Conservation (phyloP, 1,284 basidiomycete genomes). For the Ganoderma sinense region DNA sequence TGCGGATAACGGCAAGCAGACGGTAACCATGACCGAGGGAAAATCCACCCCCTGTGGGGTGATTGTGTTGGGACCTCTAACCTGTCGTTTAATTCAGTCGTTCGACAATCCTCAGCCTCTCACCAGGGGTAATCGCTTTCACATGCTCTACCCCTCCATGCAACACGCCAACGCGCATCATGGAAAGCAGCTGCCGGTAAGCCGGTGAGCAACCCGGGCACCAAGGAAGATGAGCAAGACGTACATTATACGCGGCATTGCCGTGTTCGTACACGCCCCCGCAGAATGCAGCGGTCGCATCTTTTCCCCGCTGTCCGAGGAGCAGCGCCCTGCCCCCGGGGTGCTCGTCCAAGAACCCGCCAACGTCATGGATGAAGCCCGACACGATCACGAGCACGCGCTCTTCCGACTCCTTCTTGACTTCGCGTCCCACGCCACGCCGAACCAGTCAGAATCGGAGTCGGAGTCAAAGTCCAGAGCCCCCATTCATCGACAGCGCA, state of each 20-base stretch:
- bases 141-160: slow-evolving; percentile 71
- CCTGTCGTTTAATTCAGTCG: slow-evolving; percentile 1
- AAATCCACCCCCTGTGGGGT: neutral
- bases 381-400: slow-evolving; percentile 77
- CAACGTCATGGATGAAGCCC: slow-evolving; percentile 89
- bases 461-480: neutral
- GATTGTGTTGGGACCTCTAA: neutral
- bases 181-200: slow-evolving; percentile 68
- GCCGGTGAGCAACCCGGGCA: slow-evolving; percentile 5
- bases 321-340: slow-evolving; percentile 81
- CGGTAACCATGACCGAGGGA: neutral
- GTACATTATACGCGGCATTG: slow-evolving; percentile 83
- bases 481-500: neutral
- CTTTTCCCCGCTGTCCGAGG: slow-evolving; percentile 73
- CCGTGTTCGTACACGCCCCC: slow-evolving; percentile 87
- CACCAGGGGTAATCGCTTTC: slow-evolving; percentile 23
- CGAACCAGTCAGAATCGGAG: neutral
- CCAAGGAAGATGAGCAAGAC: slow-evolving; percentile 33
- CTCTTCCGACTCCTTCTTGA: slow-evolving; percentile 72
- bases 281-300: slow-evolving; percentile 86
- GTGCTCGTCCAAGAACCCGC: slow-evolving; percentile 80
- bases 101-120: slow-evolving; percentile 28
- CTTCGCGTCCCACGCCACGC: slow-evolving; percentile 42
- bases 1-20: neutral
- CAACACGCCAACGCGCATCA: slow-evolving; percentile 85